Evolutionary conservation across 140 eudicot genomes (phyloP).

Genomic region (Cichorium intybus): DNA sequence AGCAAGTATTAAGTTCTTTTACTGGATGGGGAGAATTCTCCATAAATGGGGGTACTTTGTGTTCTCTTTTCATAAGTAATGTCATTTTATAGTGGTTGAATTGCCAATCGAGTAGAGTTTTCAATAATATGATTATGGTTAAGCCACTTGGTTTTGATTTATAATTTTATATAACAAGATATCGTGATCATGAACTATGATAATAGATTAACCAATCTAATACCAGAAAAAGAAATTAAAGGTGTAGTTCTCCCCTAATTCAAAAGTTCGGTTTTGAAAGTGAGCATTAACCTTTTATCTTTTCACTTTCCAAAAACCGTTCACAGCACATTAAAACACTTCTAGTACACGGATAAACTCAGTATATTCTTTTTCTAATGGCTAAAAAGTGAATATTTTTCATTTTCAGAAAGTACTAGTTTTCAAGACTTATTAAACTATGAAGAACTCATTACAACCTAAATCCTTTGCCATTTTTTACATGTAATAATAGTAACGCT

Average conservation of each 20-base stretch:
- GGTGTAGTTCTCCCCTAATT: constrained; percentile 8
- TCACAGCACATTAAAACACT: constrained; percentile 16
- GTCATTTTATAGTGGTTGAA: constrained; percentile 13
- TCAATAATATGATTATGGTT: constrained; percentile 18
- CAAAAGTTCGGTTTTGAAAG: constrained; percentile 18
- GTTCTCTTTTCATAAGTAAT: constrained; percentile 7
- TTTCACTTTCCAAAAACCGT: constrained; percentile 15
- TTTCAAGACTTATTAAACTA: not conserved
- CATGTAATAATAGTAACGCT: constrained; percentile 2
- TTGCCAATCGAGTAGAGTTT: constrained; percentile 7
- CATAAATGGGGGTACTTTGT: constrained; percentile 6
- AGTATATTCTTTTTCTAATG: constrained; percentile 15
- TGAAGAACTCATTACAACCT: not conserved
- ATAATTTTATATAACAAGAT: constrained; percentile 19
- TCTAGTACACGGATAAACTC: constrained; percentile 17
- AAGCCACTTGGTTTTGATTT: constrained; percentile 25
- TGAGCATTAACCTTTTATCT: constrained; percentile 17
- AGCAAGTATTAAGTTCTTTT: constrained; percentile 2
- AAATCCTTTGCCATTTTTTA: not conserved
- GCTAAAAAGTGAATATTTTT: not conserved
- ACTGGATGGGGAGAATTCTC: constrained; percentile 1
- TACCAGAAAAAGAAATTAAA: constrained; percentile 20
- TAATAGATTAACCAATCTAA: constrained; percentile 21
- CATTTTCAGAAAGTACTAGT: constrained; percentile 10
- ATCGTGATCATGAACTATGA: constrained; percentile 17